A percentile compares a stretch with the other conserved stretches of the same genome.
phyloP scores from a whole-genome alignment of 768 basidiomycete species.

The Heimioporus sp. region DNA sequence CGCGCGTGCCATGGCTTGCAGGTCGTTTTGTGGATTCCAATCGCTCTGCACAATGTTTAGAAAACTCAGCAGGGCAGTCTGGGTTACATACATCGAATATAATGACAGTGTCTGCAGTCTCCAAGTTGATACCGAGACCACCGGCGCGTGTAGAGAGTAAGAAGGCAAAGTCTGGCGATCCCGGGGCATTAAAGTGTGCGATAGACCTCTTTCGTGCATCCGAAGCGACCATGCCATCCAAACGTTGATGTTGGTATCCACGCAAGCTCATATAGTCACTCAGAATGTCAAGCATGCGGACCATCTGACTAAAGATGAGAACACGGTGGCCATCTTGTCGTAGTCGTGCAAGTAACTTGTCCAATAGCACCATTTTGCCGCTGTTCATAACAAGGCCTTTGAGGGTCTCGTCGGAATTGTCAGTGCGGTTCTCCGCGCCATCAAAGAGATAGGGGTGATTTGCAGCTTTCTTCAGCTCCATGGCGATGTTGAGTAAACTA shows the following conservation, averaged over 20 bases:
- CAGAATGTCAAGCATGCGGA: conserved; percentile 96
- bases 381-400: conserved; percentile 98
- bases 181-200: conserved; percentile 93
- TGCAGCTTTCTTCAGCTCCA: conserved; percentile 98
- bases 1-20: conserved; percentile 99
- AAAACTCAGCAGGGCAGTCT: not conserved
- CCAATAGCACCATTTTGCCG: conserved; percentile 96
- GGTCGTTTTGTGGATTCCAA: conserved; percentile 98
- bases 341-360: conserved; percentile 90
- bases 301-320: conserved; percentile 99
- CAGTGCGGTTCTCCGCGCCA: conserved; percentile 74
- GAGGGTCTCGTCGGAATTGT: conserved; percentile 76
- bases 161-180: conserved; percentile 95
- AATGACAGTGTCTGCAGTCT: conserved; percentile 98
- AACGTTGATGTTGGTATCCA: conserved; percentile 88
- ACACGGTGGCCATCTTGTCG: conserved; percentile 94
- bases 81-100: conserved; percentile 85
- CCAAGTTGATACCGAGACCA: conserved; percentile 96
- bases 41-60: conserved; percentile 63
- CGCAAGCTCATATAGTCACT: conserved; percentile 93
- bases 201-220: conserved; percentile 94
- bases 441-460: conserved; percentile 99
- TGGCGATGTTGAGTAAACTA: conserved; percentile 95
- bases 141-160: conserved; percentile 95
- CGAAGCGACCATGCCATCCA: conserved; percentile 94